Evolutionary conservation across 306 rosid genomes (phyloP), one percentile per base, ranked within the genome.

Genomic region (Herpetospermum pedunculosum): DNA sequence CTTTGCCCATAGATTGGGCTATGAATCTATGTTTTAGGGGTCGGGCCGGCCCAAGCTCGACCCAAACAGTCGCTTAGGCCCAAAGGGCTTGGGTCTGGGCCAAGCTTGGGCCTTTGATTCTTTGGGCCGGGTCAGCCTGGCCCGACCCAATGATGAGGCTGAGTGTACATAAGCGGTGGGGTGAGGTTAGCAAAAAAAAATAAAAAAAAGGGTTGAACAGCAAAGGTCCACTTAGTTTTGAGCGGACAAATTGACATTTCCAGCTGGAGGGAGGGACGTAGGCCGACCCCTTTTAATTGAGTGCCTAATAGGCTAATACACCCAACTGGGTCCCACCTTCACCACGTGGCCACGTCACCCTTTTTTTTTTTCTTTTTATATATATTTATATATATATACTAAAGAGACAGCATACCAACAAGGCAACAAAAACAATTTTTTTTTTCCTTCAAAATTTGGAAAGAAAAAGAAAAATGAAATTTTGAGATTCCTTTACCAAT

Each of bases 321-420:
- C 72, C 72, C 28, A 9, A 4, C 32, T 68, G 37, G 73, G 73
- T 25, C 73, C 73, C 73, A 68, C 50, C 19, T 18, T 6, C 53
- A 23, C 73, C 48, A 68, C 54, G 53, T 68, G 73, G 73, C 73
- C 73, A 68, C 73, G 73, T 68, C 53, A 68, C 11, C 37, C 5
- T 6, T 40, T 67, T 4, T 67, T 23, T 2, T 11, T 21, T 5
- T 19, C 5, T 1, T 9, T 8, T n/a, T 4, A 6, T 40, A 12
- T 2, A 0, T 11, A 0, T 38, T 10, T 19, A 38, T 0, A 0
- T 18, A n/a, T 10, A 8, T 14, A 58, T 58, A 65, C 19, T 40
- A 37, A 21, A 65, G 50, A 40, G 34, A 38, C 72, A 40, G 35
- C 72, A 41, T 23, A 23, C 32, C 72, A 67, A 21, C 52, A 67